phyloP scores from a whole-genome alignment of 129 eudicot species.

The Oenanthe sinensis region DNA sequence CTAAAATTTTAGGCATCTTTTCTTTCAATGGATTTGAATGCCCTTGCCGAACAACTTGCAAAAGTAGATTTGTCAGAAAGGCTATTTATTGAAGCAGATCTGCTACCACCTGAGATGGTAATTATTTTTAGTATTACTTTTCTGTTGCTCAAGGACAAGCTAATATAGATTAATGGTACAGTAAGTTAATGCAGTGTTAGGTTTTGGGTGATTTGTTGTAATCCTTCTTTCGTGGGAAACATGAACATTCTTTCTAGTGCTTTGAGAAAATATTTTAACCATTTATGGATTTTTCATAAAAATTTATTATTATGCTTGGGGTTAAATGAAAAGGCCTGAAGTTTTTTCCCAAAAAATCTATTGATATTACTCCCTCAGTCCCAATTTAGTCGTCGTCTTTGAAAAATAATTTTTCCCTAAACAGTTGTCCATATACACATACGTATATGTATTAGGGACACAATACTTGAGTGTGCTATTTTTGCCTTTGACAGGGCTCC shows the following conservation, averaged over 20 bases:
- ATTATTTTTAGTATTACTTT: conserved; percentile 1
- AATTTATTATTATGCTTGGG: neutral
- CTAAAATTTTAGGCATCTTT: conserved; percentile 48
- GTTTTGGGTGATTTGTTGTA: neutral
- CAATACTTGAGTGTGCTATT: neutral
- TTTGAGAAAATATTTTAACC: neutral
- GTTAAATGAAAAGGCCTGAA: too few species aligned
- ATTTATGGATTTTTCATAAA: neutral
- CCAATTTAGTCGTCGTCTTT: too few species aligned
- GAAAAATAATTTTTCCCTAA: too few species aligned
- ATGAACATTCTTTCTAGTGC: neutral
- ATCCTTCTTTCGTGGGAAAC: neutral
- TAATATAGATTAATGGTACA: neutral
- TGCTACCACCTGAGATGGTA: conserved; percentile 59
- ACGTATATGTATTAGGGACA: neutral
- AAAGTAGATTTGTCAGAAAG: conserved; percentile 54
- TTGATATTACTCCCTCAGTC: neutral
- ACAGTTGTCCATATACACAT: neutral
- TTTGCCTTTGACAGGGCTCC: neutral
- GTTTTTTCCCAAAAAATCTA: neutral
- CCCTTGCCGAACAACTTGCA: conserved; percentile 57
- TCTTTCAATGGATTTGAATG: conserved; percentile 54
- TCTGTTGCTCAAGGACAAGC: neutral
- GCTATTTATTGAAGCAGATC: conserved; percentile 62
- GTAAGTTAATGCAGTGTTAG: neutral